These are phyloP conservation scores for Picochlorum sp. DNA, from an alignment of 139 green algal species.

Conservation along the genomic window DNA sequence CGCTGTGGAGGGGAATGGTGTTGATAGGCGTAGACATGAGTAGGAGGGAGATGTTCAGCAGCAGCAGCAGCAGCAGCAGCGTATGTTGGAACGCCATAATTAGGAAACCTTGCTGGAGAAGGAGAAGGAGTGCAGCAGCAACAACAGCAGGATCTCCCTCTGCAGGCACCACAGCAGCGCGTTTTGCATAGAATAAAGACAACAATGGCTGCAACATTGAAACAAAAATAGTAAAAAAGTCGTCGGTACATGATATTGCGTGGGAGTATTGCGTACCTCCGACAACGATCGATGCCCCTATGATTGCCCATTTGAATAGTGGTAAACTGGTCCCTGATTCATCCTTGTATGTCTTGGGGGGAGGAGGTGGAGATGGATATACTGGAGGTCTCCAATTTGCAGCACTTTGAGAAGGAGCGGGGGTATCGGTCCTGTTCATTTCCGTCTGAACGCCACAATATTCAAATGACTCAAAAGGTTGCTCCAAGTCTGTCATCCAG, in stretches of 20 bases:
- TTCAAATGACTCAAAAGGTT: constrained; percentile 3
- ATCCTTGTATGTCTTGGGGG: constrained; percentile 11
- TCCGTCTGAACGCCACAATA: constrained; percentile 5
- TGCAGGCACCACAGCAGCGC: no score
- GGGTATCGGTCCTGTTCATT: neutral
- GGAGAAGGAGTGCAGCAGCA: no score
- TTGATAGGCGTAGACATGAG: neutral
- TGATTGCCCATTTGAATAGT: neutral
- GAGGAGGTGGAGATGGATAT: neutral
- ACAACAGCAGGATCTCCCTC: no score
- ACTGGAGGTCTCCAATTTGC: constrained; percentile 9
- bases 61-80: neutral
- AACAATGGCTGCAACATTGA: no score
- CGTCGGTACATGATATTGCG: no score
- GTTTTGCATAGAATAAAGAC: no score
- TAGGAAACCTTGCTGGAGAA: no score
- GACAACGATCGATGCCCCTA: neutral
- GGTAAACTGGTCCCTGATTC: neutral
- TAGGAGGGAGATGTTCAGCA: neutral
- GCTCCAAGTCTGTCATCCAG: constrained; percentile 5
- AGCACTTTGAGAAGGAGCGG: neutral
- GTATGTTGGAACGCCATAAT: neutral
- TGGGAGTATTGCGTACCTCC: neutral
- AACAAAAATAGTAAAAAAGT: no score
- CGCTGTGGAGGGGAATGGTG: neutral